Conservation (phyloP, 495 filamentous ascomycete species). For the Cetradonia linearis region DNA sequence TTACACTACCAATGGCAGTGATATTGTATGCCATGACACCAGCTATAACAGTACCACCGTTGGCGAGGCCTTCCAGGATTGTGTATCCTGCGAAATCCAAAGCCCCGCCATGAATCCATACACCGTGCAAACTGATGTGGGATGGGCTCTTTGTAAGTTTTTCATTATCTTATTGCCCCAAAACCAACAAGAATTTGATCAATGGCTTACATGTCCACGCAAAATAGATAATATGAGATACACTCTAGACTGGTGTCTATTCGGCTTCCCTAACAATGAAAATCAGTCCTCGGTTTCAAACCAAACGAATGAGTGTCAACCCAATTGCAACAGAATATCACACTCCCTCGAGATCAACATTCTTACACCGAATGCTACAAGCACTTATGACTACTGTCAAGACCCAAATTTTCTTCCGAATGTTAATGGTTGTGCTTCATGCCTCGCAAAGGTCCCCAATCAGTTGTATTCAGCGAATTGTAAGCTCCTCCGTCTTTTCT, state of each 20-base stretch:
- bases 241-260: slow-evolving; percentile 38
- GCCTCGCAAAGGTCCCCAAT: slow-evolving; percentile 36
- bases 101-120: slow-evolving; percentile 40
- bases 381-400: slow-evolving; percentile 27
- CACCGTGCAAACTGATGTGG: slow-evolving; percentile 44
- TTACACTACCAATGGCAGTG: slow-evolving; percentile 37
- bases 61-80: slow-evolving; percentile 46
- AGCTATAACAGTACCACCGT: slow-evolving; percentile 34
- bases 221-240: slow-evolving; percentile 41
- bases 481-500: slow-evolving; percentile 25
- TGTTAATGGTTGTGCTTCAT: slow-evolving; percentile 36
- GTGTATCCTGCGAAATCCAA: slow-evolving; percentile 48
- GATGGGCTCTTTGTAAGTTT: slow-evolving; percentile 52
- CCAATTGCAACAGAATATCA: slow-evolving; percentile 33
- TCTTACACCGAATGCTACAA: slow-evolving; percentile 20
- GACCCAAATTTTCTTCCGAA: slow-evolving; percentile 31
- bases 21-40: slow-evolving; percentile 47
- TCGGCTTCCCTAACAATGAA: slow-evolving; percentile 29
- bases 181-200: neutral
- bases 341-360: slow-evolving; percentile 30
- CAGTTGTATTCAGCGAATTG: slow-evolving; percentile 43
- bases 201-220: neutral
- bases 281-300: slow-evolving; percentile 30
- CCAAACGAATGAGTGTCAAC: slow-evolving; percentile 30
- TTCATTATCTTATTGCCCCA: neutral